Evolutionary conservation across 1,139 yeast species (phyloP).

Genomic region (Pichia sp.): DNA sequence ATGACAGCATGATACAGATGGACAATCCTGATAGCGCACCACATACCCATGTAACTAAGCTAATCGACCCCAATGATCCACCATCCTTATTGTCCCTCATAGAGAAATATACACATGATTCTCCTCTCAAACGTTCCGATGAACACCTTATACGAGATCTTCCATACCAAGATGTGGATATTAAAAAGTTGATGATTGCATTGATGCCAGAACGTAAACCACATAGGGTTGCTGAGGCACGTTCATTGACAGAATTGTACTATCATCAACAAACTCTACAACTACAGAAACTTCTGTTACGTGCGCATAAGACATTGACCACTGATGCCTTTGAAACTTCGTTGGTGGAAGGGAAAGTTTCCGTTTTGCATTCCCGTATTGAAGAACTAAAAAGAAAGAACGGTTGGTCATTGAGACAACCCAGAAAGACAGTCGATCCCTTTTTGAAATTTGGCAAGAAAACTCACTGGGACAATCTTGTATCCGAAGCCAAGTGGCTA

Average conservation of each 20-base stretch:
- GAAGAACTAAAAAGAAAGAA: constrained; percentile 86
- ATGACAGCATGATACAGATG: no score
- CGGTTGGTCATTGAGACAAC: constrained; percentile 90
- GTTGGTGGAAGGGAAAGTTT: constrained; percentile 84
- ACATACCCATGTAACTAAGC: background rate
- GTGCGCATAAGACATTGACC: constrained; percentile 78
- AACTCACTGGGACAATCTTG: constrained; percentile 64
- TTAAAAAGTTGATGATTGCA: constrained; percentile 34
- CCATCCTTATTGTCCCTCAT: constrained; percentile 25
- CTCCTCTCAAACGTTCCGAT: constrained; percentile 21
- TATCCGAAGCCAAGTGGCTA: constrained; percentile 87
- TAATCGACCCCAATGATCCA: constrained; percentile 17
- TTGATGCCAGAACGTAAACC: constrained; percentile 41
- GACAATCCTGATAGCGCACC: no score
- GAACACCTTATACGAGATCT: constrained; percentile 24
- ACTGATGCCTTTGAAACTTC: constrained; percentile 84
- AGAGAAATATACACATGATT: constrained; percentile 18
- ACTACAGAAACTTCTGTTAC: constrained; percentile 68
- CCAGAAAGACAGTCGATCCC: constrained; percentile 66
- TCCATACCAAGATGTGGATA: constrained; percentile 28
- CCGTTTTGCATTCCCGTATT: constrained; percentile 86
- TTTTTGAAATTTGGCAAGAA: constrained; percentile 29
- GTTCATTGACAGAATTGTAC: constrained; percentile 79
- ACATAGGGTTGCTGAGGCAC: constrained; percentile 42
- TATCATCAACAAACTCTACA: constrained; percentile 87